Percentiles rank a stretch among this genome's conserved stretches.
Evolutionary conservation across 1,139 yeast species (phyloP).

Genomic region (Zygoascus hellenicus): DNA sequence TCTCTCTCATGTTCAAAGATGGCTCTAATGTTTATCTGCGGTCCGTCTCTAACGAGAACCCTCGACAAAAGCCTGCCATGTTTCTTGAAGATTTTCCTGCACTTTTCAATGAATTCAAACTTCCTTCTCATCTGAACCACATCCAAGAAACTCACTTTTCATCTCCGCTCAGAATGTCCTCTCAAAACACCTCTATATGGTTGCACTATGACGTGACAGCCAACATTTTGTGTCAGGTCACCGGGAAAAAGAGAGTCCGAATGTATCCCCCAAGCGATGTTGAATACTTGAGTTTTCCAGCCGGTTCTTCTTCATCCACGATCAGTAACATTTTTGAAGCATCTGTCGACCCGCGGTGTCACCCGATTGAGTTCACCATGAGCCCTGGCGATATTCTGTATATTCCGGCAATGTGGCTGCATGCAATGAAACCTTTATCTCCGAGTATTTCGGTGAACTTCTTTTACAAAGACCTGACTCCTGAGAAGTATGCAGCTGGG

Average conservation of each 20-base stretch:
- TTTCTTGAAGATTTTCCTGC: slow-evolving; percentile 31
- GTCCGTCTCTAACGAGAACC: slow-evolving; percentile 29
- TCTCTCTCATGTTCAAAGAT: slow-evolving; percentile 22
- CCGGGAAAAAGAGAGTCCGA: slow-evolving; percentile 32
- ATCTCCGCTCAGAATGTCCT: slow-evolving; percentile 34
- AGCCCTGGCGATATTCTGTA: slow-evolving; percentile 36
- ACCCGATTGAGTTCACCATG: slow-evolving; percentile 32
- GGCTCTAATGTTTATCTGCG: slow-evolving; percentile 26
- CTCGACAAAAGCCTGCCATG: slow-evolving; percentile 30
- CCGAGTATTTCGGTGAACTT: slow-evolving; percentile 34
- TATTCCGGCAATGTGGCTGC: slow-evolving; percentile 37
- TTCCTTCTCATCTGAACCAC: slow-evolving; percentile 25
- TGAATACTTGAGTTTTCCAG: slow-evolving; percentile 27
- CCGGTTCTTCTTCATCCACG: slow-evolving; percentile 33
- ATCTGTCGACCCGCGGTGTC: slow-evolving; percentile 18
- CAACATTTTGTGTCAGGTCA: slow-evolving; percentile 34
- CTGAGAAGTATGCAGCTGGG: slow-evolving; percentile 29
- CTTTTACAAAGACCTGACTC: slow-evolving; percentile 34
- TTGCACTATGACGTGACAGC: slow-evolving; percentile 37
- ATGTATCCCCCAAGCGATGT: slow-evolving; percentile 36
- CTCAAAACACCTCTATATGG: slow-evolving; percentile 35
- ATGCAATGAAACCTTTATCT: slow-evolving; percentile 32
- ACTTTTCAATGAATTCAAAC: slow-evolving; percentile 29
- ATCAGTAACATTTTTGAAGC: slow-evolving; percentile 31
- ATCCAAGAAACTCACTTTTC: slow-evolving; percentile 28